phyloP scores from a whole-genome alignment of 2,329 filamentous ascomycete genomes.

The Mollisiaceae sp. region DNA sequence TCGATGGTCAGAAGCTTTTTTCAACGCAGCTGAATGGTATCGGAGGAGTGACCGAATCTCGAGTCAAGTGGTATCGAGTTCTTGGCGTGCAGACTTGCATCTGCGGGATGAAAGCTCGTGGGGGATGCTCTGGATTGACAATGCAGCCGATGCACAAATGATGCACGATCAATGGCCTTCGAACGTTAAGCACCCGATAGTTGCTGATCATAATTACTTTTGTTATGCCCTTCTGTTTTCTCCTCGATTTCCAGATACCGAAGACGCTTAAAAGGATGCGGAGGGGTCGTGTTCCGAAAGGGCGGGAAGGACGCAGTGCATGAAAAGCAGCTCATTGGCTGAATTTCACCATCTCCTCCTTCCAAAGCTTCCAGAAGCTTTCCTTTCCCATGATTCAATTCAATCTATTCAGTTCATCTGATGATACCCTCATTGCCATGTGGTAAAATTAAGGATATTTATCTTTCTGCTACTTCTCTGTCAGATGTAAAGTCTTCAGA shows the following conservation, averaged over 20 bases:
- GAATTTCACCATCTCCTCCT: constrained; percentile 3
- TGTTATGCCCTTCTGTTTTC: constrained; percentile 1
- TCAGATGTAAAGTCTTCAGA: constrained; percentile 9
- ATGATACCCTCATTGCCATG: background rate
- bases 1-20: background rate
- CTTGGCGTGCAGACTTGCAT: background rate
- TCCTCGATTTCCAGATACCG: background rate
- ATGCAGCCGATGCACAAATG: background rate
- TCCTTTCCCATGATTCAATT: constrained; percentile 7
- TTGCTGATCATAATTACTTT: constrained; percentile 3
- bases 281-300: constrained; percentile 17
- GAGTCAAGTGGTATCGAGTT: constrained; percentile 1
- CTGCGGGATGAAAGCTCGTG: constrained; percentile 1
- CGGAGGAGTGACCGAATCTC: background rate
- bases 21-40: background rate
- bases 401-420: constrained; percentile 15
- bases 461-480: constrained; percentile 1
- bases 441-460: background rate
- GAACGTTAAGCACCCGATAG: background rate
- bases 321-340: constrained; percentile 6
- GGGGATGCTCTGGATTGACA: background rate
- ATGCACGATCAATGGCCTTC: background rate
- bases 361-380: constrained; percentile 17
- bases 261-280: constrained; percentile 1
- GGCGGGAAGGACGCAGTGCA: constrained; percentile 18